A percentile compares a stretch with the other conserved stretches of the same genome.
Evolutionary conservation across 2,329 filamentous ascomycete species (phyloP).

Genomic region (Venturia carpophila): DNA sequence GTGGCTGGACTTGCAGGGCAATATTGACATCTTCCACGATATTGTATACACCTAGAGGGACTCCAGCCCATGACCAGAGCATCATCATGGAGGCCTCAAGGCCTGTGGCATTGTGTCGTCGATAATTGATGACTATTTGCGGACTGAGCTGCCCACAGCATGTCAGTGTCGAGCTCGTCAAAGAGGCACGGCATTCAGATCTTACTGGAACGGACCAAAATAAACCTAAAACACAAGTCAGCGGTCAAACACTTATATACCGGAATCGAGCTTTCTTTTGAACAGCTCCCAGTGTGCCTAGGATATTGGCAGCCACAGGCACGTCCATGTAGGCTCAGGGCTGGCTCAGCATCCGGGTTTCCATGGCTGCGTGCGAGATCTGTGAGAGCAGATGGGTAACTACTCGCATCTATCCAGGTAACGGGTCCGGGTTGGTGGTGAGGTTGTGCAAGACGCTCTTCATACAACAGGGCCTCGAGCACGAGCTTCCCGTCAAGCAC

Average conservation of each 20-base stretch:
- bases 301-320: conserved; percentile 48
- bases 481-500: background rate
- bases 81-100: conserved; percentile 66
- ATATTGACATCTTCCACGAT: conserved; percentile 48
- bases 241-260: background rate
- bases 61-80: conserved; percentile 59
- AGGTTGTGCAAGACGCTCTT: background rate
- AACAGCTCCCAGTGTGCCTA: conserved; percentile 54
- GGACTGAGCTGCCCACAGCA: conserved; percentile 50
- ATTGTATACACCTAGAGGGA: conserved; percentile 57
- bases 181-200: background rate
- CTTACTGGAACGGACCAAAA: conserved; percentile 59
- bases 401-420: background rate
- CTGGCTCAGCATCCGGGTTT: background rate
- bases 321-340: conserved; percentile 41
- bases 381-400: background rate
- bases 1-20: conserved; percentile 47
- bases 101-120: conserved; percentile 56
- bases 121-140: conserved; percentile 61
- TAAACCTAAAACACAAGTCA: conserved; percentile 27
- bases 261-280: conserved; percentile 20
- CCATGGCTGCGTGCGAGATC: background rate
- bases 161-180: background rate
- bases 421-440: background rate
- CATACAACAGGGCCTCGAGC: background rate